These are phyloP conservation scores for Cichorium intybus DNA, from an alignment of 140 eudicot genomes.

Conservation along the genomic window DNA sequence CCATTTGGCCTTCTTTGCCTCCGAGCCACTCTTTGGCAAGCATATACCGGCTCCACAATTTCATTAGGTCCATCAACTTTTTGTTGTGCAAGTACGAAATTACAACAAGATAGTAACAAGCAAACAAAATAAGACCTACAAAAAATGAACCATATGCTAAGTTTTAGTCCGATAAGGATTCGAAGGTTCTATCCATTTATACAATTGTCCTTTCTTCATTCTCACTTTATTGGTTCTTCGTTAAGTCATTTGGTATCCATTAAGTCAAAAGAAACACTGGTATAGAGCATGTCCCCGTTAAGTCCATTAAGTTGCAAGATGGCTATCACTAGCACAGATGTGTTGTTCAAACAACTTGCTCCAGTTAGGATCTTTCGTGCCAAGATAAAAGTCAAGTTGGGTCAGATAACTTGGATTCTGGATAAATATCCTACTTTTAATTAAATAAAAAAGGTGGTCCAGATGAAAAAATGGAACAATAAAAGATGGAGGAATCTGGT, in stretches of 20 bases:
- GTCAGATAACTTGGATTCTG: slow-evolving; percentile 8
- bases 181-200: background rate
- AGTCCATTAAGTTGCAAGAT: no score
- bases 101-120: background rate
- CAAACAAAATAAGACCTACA: background rate
- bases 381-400: slow-evolving; percentile 17
- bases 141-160: background rate
- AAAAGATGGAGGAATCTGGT: slow-evolving; percentile 31
- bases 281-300: no score
- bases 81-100: background rate
- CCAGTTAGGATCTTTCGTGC: background rate
- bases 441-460: slow-evolving; percentile 33
- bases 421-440: slow-evolving; percentile 25
- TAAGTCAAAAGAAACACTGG: no score
- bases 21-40: no score
- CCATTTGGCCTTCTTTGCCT: no score
- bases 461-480: slow-evolving; percentile 9
- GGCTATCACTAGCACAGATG: background rate
- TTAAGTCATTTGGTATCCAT: no score
- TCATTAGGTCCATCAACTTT: background rate
- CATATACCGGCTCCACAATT: no score
- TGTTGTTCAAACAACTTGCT: slow-evolving; percentile 18
- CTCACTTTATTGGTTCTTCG: no score
- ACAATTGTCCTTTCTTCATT: background rate
- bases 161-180: background rate